A percentile compares a stretch with the other conserved stretches of the same genome.
phyloP scores from a whole-genome alignment of 169 alveolate genomes.

The Miamiensis avidus region DNA sequence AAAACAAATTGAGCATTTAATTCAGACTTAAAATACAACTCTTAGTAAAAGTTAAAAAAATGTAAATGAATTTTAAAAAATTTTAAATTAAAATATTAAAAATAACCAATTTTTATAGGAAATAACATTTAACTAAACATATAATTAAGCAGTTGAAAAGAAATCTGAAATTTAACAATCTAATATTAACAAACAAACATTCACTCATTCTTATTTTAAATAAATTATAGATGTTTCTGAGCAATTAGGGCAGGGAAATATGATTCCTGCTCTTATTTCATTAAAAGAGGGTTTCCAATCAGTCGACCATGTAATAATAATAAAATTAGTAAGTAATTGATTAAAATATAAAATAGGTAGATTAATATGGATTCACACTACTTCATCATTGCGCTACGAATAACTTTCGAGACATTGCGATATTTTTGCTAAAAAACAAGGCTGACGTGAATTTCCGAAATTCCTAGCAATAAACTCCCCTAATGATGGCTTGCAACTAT shows the following conservation, averaged over 20 bases:
- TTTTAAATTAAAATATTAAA: no score
- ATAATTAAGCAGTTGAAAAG: no score
- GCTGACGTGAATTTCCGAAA: not conserved
- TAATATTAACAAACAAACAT: not conserved
- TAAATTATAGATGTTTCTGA: not conserved
- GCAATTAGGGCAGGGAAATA: not conserved
- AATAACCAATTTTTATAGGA: no score
- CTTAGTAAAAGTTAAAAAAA: no score
- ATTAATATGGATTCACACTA: not conserved
- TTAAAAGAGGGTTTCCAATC: not conserved
- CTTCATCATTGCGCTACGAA: not conserved
- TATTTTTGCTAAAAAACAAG: no score
- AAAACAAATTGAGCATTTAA: no score
- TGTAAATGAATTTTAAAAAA: no score
- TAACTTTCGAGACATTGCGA: not conserved
- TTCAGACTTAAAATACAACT: no score
- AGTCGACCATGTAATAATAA: not conserved
- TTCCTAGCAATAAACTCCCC: not conserved
- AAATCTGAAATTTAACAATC: no score
- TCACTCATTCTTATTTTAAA: not conserved
- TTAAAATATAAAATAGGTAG: not conserved
- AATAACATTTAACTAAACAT: no score
- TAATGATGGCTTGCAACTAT: not conserved
- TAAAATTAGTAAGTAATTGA: no score
- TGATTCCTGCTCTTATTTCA: not conserved